phyloP scores from a whole-genome alignment of 192 early-diverging fungal genomes.

The Chytriomyces confervae region DNA sequence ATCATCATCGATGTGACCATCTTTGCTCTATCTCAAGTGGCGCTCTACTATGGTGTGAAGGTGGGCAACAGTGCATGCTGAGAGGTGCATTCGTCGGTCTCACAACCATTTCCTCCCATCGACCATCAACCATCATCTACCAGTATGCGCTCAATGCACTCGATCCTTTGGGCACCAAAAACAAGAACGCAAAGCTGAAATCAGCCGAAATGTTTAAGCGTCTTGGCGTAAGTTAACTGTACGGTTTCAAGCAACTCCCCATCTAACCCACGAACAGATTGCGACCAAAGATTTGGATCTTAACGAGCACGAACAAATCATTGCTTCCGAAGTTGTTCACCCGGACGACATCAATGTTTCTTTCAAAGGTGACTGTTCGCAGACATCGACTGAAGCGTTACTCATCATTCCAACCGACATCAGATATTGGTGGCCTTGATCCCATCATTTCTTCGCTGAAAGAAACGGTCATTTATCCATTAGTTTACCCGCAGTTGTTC shows the following conservation, averaged over 20 bases:
- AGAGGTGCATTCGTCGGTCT: not conserved
- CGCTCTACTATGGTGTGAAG: constrained; percentile 79
- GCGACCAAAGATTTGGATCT: constrained; percentile 70
- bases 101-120: too few species aligned
- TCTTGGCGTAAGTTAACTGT: constrained; percentile 66
- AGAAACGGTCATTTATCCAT: constrained; percentile 96
- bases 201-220: constrained; percentile 69
- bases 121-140: not conserved
- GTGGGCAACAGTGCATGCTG: not conserved
- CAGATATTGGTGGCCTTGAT: constrained; percentile 92
- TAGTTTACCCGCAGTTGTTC: constrained; percentile 92
- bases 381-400: constrained; percentile 31
- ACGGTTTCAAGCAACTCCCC: not conserved
- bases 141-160: constrained; percentile 74
- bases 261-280: constrained; percentile 14
- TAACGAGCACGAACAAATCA: constrained; percentile 92
- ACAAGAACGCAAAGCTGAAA: constrained; percentile 79
- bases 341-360: constrained; percentile 88
- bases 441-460: constrained; percentile 87
- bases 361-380: constrained; percentile 69
- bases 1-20: constrained; percentile 61
- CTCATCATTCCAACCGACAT: not conserved
- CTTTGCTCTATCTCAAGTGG: constrained; percentile 89
- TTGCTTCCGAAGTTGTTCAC: constrained; percentile 91
- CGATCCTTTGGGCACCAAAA: constrained; percentile 73